Percentiles rank a stretch among this genome's conserved stretches.
These are phyloP conservation scores for Flaveria sonorensis DNA, from an alignment of 129 eudicot species.

Conservation along the genomic window DNA sequence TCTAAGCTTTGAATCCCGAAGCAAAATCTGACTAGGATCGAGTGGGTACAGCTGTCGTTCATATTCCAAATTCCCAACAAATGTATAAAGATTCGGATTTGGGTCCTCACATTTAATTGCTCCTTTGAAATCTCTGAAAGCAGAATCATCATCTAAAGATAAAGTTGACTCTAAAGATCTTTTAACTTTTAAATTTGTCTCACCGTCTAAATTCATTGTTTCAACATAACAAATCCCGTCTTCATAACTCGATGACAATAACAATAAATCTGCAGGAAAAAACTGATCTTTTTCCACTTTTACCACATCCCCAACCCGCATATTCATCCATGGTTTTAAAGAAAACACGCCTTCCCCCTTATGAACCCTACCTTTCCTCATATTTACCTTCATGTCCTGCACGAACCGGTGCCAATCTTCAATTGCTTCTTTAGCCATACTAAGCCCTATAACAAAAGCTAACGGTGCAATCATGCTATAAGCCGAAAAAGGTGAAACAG, in stretches of 20 bases:
- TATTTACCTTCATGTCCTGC: constrained; percentile 95
- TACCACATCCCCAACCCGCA: constrained; percentile 86
- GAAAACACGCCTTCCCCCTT: constrained; percentile 62
- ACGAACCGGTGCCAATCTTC: constrained; percentile 95
- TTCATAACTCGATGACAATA: constrained; percentile 89
- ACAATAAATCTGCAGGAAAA: constrained; percentile 93
- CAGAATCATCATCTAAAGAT: constrained; percentile 63
- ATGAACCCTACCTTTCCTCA: constrained; percentile 78
- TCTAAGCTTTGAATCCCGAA: constrained; percentile 93
- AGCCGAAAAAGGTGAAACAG: constrained; percentile 78
- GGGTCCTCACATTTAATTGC: constrained; percentile 86
- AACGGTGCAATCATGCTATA: constrained; percentile 93
- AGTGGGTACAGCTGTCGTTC: constrained; percentile 76
- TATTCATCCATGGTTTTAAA: constrained; percentile 73
- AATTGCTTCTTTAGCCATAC: constrained; percentile 92
- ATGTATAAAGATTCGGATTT: constrained; percentile 83
- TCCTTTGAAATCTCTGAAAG: constrained; percentile 69
- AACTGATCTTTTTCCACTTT: constrained; percentile 93
- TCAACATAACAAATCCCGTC: constrained; percentile 99
- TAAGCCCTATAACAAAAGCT: constrained; percentile 83
- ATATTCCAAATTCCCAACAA: constrained; percentile 86
- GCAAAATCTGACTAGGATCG: constrained; percentile 88
- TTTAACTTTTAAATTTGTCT: constrained; percentile 92
- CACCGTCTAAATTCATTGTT: constrained; percentile 98
- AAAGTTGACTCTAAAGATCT: constrained; percentile 80